phyloP scores from a whole-genome alignment of 2,329 filamentous ascomycete species.

The Taxawa tesnikishii region DNA sequence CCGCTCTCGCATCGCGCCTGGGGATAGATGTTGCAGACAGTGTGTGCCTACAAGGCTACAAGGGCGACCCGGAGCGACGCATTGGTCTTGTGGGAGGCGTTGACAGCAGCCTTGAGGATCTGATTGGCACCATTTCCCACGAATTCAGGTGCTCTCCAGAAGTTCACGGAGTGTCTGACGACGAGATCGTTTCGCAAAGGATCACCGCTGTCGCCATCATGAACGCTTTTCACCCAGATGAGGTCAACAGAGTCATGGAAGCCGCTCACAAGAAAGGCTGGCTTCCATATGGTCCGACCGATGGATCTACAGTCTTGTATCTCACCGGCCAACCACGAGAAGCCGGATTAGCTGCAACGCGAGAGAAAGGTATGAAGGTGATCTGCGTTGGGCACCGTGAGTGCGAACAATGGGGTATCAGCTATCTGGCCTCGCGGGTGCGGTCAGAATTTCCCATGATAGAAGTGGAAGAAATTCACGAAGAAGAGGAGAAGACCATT shows the following conservation, averaged over 20 bases:
- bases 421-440: slow-evolving; percentile 18
- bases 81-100: slow-evolving; percentile 24
- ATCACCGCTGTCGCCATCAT: slow-evolving; percentile 21
- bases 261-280: slow-evolving; percentile 15
- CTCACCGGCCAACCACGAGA: slow-evolving; percentile 25
- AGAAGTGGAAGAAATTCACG: slow-evolving; percentile 21
- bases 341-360: slow-evolving; percentile 19
- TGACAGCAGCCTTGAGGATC: not conserved
- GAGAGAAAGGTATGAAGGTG: slow-evolving; percentile 19
- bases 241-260: slow-evolving; percentile 22
- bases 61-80: slow-evolving; percentile 22
- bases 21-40: slow-evolving; percentile 16
- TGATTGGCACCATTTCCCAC: slow-evolving; percentile 1
- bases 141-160: slow-evolving; percentile 4
- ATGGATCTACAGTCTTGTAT: slow-evolving; percentile 22
- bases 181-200: slow-evolving; percentile 5
- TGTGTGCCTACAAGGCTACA: slow-evolving; percentile 25
- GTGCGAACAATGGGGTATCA: slow-evolving; percentile 28
- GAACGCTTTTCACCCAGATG: slow-evolving; percentile 26
- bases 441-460: slow-evolving; percentile 18
- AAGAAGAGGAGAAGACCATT: slow-evolving; percentile 23
- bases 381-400: slow-evolving; percentile 25
- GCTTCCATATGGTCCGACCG: slow-evolving; percentile 10
- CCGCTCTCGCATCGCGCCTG: slow-evolving; percentile 18
- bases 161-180: slow-evolving; percentile 1